phyloP scores from a whole-genome alignment of 1,284 basidiomycete genomes.

The Boletus smithii region DNA sequence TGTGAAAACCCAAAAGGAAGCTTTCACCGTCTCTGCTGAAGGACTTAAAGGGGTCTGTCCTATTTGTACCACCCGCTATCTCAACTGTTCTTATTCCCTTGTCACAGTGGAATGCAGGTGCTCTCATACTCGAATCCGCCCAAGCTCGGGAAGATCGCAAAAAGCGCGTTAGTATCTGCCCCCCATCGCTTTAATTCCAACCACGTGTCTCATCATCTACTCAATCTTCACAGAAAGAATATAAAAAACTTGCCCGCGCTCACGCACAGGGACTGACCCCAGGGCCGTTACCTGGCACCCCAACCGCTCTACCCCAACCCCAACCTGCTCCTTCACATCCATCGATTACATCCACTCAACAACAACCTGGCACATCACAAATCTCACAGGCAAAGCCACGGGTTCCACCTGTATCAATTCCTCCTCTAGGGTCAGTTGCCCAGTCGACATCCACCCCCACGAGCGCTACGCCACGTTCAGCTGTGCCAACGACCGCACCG shows the following conservation, averaged over 20 bases:
- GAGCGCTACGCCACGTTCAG: slow-evolving; percentile 33
- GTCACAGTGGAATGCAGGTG: slow-evolving; percentile 63
- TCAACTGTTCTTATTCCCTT: slow-evolving; percentile 20
- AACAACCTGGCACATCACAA: slow-evolving; percentile 31
- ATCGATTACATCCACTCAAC: slow-evolving; percentile 27
- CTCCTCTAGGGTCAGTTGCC: slow-evolving; percentile 14
- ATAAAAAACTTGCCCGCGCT: slow-evolving; percentile 63
- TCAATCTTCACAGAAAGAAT: slow-evolving; percentile 55
- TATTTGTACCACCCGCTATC: slow-evolving; percentile 6
- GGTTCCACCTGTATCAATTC: slow-evolving; percentile 37
- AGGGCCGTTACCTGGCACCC: slow-evolving; percentile 28
- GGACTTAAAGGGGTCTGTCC: slow-evolving; percentile 71
- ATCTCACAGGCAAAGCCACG: slow-evolving; percentile 37
- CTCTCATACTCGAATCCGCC: slow-evolving; percentile 63
- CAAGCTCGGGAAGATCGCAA: slow-evolving; percentile 77
- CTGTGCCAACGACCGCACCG: slow-evolving; percentile 25
- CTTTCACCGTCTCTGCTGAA: slow-evolving; percentile 68
- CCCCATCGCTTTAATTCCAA: slow-evolving; percentile 6
- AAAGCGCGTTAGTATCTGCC: slow-evolving; percentile 58
- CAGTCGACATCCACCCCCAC: slow-evolving; percentile 31
- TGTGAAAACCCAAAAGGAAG: slow-evolving; percentile 61
- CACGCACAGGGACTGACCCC: slow-evolving; percentile 43
- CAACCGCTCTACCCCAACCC: slow-evolving; percentile 25
- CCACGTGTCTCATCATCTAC: slow-evolving; percentile 14
- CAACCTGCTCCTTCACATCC: slow-evolving; percentile 31